Evolutionary conservation across 176 grass and related monocot genomes (phyloP).

Genomic region (Aegilops longissima): DNA sequence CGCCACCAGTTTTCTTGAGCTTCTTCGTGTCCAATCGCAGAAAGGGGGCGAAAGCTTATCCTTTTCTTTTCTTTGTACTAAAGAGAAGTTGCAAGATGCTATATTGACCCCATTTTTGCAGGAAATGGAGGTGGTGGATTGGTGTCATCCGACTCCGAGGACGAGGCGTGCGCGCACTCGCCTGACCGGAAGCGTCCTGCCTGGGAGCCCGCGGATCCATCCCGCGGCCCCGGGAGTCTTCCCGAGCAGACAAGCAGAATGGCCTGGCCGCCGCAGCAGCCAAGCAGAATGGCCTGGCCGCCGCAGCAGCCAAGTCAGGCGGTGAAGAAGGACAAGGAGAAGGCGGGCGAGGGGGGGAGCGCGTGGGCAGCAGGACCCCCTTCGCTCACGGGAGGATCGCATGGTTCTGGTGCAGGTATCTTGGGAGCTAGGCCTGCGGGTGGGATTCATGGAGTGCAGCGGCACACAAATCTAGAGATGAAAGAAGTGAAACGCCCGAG

Average conservation of each 20-base stretch:
- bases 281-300: background rate
- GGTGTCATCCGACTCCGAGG: slow-evolving; percentile 38
- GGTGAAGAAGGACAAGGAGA: slow-evolving; percentile 45
- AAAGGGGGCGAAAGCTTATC: background rate
- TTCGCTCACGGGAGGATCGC: background rate
- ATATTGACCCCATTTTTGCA: slow-evolving; percentile 7
- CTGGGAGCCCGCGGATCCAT: background rate
- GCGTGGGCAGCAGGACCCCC: slow-evolving; percentile 14
- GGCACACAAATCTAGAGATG: background rate
- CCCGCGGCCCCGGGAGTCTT: background rate
- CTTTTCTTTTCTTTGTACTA: background rate
- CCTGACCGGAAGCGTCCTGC: slow-evolving; percentile 25
- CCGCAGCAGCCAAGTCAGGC: background rate
- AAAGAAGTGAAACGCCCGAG: background rate
- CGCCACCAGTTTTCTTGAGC: background rate
- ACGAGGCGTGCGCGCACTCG: slow-evolving; percentile 23
- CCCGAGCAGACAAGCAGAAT: slow-evolving; percentile 2
- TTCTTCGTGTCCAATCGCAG: background rate
- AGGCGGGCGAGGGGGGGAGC: slow-evolving; percentile 10
- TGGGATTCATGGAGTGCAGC: slow-evolving; percentile 16
- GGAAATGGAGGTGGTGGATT: slow-evolving; percentile 45
- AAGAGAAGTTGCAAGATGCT: slow-evolving; percentile 2
- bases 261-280: background rate
- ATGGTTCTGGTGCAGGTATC: background rate
- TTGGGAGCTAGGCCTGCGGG: background rate